Evolutionary conservation across 371 early-diverging fungal genomes (phyloP).

Genomic region (Lichtheimia ramosa): DNA sequence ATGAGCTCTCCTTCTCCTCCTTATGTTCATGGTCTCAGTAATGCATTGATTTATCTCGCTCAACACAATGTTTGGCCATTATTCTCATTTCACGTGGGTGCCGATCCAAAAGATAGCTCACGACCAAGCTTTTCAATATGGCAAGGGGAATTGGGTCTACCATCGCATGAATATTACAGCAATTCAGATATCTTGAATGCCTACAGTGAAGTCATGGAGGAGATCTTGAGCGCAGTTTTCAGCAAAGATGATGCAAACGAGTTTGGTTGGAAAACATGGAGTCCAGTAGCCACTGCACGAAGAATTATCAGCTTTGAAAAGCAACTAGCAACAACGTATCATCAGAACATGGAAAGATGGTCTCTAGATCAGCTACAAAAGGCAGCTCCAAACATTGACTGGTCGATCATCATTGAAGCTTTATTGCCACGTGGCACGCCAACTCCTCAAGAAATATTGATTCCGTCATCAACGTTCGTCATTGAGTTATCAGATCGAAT

Average conservation of each 20-base stretch:
- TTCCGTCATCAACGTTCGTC: conserved; percentile 38
- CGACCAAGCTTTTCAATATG: conserved; percentile 25
- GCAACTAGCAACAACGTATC: background rate
- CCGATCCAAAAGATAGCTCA: conserved; percentile 34
- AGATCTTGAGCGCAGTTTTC: conserved; percentile 23
- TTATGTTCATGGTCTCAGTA: conserved; percentile 13
- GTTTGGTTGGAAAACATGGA: conserved; percentile 35
- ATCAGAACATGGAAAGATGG: conserved; percentile 14
- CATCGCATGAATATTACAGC: conserved; percentile 51
- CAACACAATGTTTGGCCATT: conserved; percentile 29
- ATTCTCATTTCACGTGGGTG: conserved; percentile 28
- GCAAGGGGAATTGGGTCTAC: conserved; percentile 50
- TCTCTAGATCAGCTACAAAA: conserved; percentile 27
- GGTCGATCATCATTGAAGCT: conserved; percentile 30
- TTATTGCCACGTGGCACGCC: conserved; percentile 17
- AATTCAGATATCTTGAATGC: conserved; percentile 25
- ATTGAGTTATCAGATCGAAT: conserved; percentile 23
- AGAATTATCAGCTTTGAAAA: conserved; percentile 21
- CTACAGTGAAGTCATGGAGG: conserved; percentile 38
- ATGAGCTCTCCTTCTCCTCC: background rate
- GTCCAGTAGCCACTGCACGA: conserved; percentile 40
- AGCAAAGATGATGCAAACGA: conserved; percentile 23
- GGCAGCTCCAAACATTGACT: conserved; percentile 41
- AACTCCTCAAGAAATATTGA: conserved; percentile 29
- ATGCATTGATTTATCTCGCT: conserved; percentile 16